A percentile compares a stretch with the other conserved stretches of the same genome.
These are phyloP conservation scores for Crucibulum laeve DNA, from an alignment of 768 basidiomycete species.

Conservation along the genomic window DNA sequence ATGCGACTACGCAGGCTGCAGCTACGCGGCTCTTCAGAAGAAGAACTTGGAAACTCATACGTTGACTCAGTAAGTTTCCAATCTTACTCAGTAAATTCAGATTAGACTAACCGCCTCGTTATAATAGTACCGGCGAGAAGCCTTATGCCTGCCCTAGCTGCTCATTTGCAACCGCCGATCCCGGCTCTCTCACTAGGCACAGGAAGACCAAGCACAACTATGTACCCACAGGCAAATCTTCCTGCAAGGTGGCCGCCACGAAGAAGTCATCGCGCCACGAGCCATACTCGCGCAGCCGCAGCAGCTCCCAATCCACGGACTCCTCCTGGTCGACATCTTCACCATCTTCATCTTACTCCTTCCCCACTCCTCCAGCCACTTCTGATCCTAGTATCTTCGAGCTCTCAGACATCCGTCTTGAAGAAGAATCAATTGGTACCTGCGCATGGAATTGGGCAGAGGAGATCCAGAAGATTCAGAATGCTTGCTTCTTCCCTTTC, in stretches of 20 bases:
- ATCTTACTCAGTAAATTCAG: background rate
- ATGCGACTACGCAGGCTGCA: constrained; percentile 21
- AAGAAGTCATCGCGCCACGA: background rate
- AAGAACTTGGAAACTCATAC: constrained; percentile 28
- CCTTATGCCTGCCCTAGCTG: constrained; percentile 21
- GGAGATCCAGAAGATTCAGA: no score
- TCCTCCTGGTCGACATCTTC: background rate
- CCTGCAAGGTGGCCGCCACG: background rate
- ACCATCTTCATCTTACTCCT: background rate
- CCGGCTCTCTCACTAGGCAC: constrained; percentile 24
- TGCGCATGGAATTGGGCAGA: no score
- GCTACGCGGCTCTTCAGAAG: constrained; percentile 22
- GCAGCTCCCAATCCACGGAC: background rate
- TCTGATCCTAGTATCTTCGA: no score
- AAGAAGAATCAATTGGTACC: no score
- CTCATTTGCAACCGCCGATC: constrained; percentile 21
- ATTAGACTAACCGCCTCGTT: background rate
- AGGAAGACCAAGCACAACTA: constrained; percentile 23
- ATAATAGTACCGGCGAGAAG: constrained; percentile 21
- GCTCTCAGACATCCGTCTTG: no score
- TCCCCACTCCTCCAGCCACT: background rate
- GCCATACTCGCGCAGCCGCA: background rate
- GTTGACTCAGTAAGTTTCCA: constrained; percentile 21
- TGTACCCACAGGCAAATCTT: background rate
- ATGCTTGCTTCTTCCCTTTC: no score